phyloP scores from a whole-genome alignment of 495 filamentous ascomycete species.

The Penicillium dipodomyicola region DNA sequence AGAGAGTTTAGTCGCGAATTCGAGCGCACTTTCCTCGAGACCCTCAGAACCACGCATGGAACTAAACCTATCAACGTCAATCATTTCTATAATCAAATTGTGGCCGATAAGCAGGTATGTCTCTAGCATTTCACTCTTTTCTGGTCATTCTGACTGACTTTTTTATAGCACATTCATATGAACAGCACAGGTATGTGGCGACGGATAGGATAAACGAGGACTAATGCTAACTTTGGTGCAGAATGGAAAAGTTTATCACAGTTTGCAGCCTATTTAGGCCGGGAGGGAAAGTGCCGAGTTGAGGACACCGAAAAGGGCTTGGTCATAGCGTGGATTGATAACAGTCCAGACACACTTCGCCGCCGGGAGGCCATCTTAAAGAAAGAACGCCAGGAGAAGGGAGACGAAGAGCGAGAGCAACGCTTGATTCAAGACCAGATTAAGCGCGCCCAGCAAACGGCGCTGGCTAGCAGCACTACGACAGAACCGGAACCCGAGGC shows the following conservation, averaged over 20 bases:
- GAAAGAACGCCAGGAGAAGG: conserved; percentile 81
- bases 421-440: conserved; percentile 76
- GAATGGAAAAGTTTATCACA: conserved; percentile 81
- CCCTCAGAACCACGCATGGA: conserved; percentile 75
- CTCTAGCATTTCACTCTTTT: background rate
- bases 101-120: conserved; percentile 46
- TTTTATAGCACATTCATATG: conserved; percentile 71
- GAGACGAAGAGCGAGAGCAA: conserved; percentile 87
- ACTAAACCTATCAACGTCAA: conserved; percentile 84
- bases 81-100: conserved; percentile 85
- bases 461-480: conserved; percentile 30
- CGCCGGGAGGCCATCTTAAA: conserved; percentile 74
- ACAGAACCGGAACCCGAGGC: conserved; percentile 42
- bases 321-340: conserved; percentile 87
- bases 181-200: conserved; percentile 64
- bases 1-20: conserved; percentile 76
- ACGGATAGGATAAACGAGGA: background rate
- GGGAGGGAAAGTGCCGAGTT: conserved; percentile 80
- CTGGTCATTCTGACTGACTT: background rate
- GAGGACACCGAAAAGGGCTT: conserved; percentile 86
- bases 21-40: conserved; percentile 68
- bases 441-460: conserved; percentile 57
- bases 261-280: conserved; percentile 78
- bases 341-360: conserved; percentile 76
- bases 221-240: background rate